Percentiles rank a stretch among this genome's conserved stretches.
phyloP scores from a whole-genome alignment of 345 rosid species.

The Eucalyptus viminalis region DNA sequence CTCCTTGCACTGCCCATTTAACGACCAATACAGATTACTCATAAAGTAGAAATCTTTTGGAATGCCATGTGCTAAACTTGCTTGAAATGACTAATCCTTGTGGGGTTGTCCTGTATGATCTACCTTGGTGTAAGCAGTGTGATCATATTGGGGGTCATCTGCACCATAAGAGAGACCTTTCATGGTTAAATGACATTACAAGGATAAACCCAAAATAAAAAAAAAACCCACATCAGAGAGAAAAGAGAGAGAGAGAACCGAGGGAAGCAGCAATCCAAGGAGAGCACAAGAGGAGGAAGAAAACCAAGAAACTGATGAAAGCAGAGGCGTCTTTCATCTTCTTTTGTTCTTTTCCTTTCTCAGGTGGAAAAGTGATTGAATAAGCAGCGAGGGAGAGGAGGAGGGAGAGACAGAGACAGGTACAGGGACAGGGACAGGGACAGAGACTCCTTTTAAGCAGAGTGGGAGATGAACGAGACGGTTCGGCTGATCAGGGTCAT shows the following conservation, averaged over 20 bases:
- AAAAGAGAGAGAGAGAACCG: conserved; percentile 13
- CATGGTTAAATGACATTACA: neutral
- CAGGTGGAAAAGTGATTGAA: neutral
- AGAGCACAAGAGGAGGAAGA: conserved; percentile 8
- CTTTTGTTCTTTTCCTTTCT: neutral
- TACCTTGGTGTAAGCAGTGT: conserved; percentile 66
- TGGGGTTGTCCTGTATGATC: neutral
- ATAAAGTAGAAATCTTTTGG: neutral
- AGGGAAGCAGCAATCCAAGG: conserved; percentile 12
- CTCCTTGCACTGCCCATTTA: conserved; percentile 44
- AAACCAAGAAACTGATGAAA: neutral
- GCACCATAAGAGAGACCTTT: neutral
- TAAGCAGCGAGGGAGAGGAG: neutral
- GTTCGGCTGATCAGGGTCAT: neutral
- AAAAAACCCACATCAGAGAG: neutral
- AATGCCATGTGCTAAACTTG: neutral
- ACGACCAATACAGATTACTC: neutral
- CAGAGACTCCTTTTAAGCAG: neutral
- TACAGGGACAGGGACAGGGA: neutral
- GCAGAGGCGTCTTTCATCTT: neutral
- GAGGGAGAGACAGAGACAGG: neutral
- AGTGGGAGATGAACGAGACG: neutral
- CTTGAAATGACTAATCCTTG: neutral
- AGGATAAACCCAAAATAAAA: neutral
- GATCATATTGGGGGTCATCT: conserved; percentile 61